These are phyloP conservation scores for Verticillium longisporum DNA, from an alignment of 2,329 filamentous ascomycete species.

Conservation along the genomic window DNA sequence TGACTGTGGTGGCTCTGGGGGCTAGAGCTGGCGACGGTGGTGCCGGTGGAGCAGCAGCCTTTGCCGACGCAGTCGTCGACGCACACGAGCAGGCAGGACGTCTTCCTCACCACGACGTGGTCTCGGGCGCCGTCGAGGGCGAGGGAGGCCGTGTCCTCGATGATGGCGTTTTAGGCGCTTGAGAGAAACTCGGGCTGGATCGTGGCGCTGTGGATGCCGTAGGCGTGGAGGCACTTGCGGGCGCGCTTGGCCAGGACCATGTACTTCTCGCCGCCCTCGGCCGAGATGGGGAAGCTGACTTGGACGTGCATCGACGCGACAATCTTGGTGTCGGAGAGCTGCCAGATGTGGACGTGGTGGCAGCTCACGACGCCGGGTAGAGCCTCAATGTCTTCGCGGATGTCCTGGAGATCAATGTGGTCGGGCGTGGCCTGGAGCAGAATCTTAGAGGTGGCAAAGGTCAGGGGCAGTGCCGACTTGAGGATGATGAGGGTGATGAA, in stretches of 20 bases:
- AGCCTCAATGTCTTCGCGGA: constrained; percentile 82
- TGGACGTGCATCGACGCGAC: constrained; percentile 92
- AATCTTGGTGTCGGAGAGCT: constrained; percentile 89
- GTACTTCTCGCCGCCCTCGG: constrained; percentile 71
- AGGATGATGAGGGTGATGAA: constrained; percentile 81
- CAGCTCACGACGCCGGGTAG: constrained; percentile 83
- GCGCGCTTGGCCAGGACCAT: constrained; percentile 84
- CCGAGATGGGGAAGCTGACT: constrained; percentile 82
- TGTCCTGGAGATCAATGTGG: constrained; percentile 80
- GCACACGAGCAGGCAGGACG: constrained; percentile 43
- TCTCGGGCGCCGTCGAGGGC: constrained; percentile 25
- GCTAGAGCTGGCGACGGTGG: constrained; percentile 21
- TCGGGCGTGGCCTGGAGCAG: constrained; percentile 90
- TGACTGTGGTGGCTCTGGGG: constrained; percentile 22
- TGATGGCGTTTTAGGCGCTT: too few species aligned
- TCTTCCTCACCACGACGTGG: constrained; percentile 15
- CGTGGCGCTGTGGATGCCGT: constrained; percentile 93
- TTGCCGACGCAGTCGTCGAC: constrained; percentile 39
- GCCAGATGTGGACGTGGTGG: constrained; percentile 97
- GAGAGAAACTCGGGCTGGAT: constrained; percentile 84
- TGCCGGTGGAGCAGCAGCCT: constrained; percentile 33
- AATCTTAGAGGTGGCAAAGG: constrained; percentile 75
- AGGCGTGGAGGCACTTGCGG: constrained; percentile 83
- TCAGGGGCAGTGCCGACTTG: constrained; percentile 70
- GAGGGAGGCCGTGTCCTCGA: constrained; percentile 23